Evolutionary conservation across 768 basidiomycete genomes (phyloP), one percentile per base, ranked within the genome.

Genomic region (Phallus indusiatus): DNA sequence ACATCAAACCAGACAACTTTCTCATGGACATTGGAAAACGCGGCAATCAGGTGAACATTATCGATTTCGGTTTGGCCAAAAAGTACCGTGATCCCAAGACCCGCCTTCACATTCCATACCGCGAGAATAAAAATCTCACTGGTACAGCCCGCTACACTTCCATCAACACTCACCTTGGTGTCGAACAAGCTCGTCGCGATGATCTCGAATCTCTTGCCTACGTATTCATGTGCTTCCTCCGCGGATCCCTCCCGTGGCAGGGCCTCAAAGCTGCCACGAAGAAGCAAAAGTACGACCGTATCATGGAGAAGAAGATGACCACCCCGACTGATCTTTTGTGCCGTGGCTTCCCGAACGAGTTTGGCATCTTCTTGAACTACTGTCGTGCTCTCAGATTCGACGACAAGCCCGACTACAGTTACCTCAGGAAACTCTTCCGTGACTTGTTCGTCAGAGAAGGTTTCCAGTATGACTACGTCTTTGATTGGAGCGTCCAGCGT

Each of bases 241-340:
- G n/a, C n/a, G n/a, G n/a, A n/a, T n/a, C n/a, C n/a, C n/a, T n/a
- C n/a, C n/a, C n/a, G n/a, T n/a, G n/a, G n/a, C n/a, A n/a, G n/a
- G n/a, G n/a, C n/a, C n/a, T n/a, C n/a, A n/a, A n/a, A n/a, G n/a
- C n/a, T n/a, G n/a, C n/a, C n/a, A n/a, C n/a, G n/a, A n/a, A n/a
- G n/a, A n/a, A n/a, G n/a, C n/a, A n/a, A n/a, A n/a, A n/a, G 78
- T 98, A 98, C 74, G 96, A 98, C 75, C 88, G 96, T 61, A 99
- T 99, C 78, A 99, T 99, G 96, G 96, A 99, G 77, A 99, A 99
- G 84, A 99, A 99, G 84, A 98, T 98, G 94, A 97, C 96, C 37
- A 96, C 94, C 0, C 91, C 94, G 16, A 94, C 91, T 54, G 94
- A 98, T 71, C 79, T 95, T 60, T 84, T 99, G 28, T 98, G 95